Conservation (phyloP, 202 grass and related monocot genomes). For the Elaeis oleifera region DNA sequence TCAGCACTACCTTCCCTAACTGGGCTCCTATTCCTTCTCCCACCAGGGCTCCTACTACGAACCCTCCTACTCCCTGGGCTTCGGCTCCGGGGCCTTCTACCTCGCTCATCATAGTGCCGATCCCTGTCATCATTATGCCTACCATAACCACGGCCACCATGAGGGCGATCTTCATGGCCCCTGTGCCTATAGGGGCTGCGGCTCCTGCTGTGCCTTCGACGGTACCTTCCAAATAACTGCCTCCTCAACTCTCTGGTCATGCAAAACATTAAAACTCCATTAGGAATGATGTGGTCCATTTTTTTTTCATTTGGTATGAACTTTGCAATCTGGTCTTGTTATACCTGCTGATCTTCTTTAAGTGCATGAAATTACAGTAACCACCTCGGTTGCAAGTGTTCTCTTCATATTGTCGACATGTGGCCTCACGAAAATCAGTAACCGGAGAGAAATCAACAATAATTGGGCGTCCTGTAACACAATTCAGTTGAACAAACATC, state of each 20-base stretch:
- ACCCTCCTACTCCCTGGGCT: conserved; percentile 44
- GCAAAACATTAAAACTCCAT: too few relatives aligned
- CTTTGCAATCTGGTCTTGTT: neutral
- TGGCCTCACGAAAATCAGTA: conserved; percentile 87
- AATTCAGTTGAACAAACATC: too few relatives aligned
- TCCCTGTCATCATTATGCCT: conserved; percentile 32
- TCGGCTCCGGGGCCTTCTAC: conserved; percentile 38
- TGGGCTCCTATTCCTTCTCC: conserved; percentile 39
- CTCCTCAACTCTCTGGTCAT: conserved; percentile 50
- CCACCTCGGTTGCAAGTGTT: conserved; percentile 93
- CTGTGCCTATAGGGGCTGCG: conserved; percentile 35
- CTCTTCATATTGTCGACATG: conserved; percentile 89
- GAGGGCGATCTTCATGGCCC: conserved; percentile 29
- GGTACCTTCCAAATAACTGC: conserved; percentile 44
- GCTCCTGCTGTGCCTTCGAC: conserved; percentile 26
- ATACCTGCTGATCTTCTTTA: conserved; percentile 81
- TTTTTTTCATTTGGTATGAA: too few relatives aligned
- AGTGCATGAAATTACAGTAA: conserved; percentile 99
- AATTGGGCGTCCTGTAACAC: conserved; percentile 42
- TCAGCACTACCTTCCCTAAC: conserved; percentile 63
- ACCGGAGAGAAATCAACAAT: conserved; percentile 89
- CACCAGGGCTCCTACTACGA: conserved; percentile 32
- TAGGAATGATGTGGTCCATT: neutral
- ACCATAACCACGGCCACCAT: conserved; percentile 26
- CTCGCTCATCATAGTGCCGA: neutral